Base-by-base conservation (phyloP, 352 stramenopile genomes). In the Globisporangium solare region DNA sequence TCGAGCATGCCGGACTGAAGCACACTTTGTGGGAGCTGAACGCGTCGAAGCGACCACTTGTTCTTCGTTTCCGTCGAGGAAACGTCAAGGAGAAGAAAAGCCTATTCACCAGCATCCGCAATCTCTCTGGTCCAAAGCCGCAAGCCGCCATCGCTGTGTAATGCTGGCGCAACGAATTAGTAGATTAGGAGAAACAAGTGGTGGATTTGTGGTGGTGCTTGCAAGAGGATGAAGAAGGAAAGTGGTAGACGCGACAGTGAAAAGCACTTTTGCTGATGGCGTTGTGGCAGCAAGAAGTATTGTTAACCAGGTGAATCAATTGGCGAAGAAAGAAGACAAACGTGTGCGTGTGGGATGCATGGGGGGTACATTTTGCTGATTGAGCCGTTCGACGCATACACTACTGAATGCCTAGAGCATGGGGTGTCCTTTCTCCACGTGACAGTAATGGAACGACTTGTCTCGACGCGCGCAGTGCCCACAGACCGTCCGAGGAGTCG, bases 11-110 rank as follows among this genome's bases (percentile, higher is more conserved):
- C 31, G 85, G 85, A 14, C 67, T 95, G 3, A 90, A 92, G 66
- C 85, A 93, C 60, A 92, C 85, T 31, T 47, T 95, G 20, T 95
- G 85, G 85, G 82, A 83, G 48, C 59, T 95, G 39, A 92, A 91
- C 43, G 85, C 90, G 47, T 73, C 81, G 11, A 70, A 77, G 21
- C 76, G 83, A 0, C 85, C 85, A 14, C 75, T 93, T 46, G 75
- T 88, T 40, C 66, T 95, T 22, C 83, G 83, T 5, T 95, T 95
- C 60, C 83, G 85, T 53, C 80, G 80, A 57, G 80, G 83, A 17
- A 90, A 88, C 45, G 74, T 72, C 40, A 90, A 75, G 31, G 76
- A 86, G 59, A 91, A 88, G 60, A 83, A 67, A 58, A 93, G 80
- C 72, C 58, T 93, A 31, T 93, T 93, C 46, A 73, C 74, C 17